Evolutionary conservation across 352 stramenopile species (phyloP).

Genomic region (Pythium dissotocum): DNA sequence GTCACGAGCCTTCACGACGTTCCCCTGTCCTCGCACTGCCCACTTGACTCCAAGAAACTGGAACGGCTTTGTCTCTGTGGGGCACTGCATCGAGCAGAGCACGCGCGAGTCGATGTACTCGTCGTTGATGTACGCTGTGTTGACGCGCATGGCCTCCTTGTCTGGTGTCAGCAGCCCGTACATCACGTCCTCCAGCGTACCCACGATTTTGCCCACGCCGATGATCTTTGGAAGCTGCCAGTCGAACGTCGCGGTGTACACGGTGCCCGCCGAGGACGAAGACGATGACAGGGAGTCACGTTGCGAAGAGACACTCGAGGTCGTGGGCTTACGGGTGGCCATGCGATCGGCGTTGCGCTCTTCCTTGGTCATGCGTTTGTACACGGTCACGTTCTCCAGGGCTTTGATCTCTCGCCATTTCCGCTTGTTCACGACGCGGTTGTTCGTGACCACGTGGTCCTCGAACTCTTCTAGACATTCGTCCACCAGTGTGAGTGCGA

Average conservation of each 20-base stretch:
- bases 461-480: conserved; percentile 19
- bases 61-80: conserved; percentile 35
- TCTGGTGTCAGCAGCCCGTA: conserved; percentile 53
- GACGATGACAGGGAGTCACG: conserved; percentile 15
- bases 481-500: conserved; percentile 15
- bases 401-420: conserved; percentile 57
- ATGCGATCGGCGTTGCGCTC: not conserved
- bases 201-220: conserved; percentile 24
- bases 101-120: conserved; percentile 36
- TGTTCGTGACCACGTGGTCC: conserved; percentile 11
- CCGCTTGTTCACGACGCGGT: conserved; percentile 14
- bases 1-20: conserved; percentile 18
- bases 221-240: conserved; percentile 18
- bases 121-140: conserved; percentile 49
- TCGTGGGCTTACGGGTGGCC: not conserved
- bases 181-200: conserved; percentile 63
- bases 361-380: conserved; percentile 24
- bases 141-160: conserved; percentile 51
- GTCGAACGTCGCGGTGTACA: conserved; percentile 1
- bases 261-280: conserved; percentile 1
- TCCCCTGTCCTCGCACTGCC: conserved; percentile 19
- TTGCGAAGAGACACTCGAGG: conserved; percentile 9
- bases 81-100: conserved; percentile 45
- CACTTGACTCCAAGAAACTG: conserved; percentile 33
- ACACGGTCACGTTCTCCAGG: conserved; percentile 44